Base-by-base conservation (phyloP, 176 grass and related monocot species). In the Chloris gayana region DNA sequence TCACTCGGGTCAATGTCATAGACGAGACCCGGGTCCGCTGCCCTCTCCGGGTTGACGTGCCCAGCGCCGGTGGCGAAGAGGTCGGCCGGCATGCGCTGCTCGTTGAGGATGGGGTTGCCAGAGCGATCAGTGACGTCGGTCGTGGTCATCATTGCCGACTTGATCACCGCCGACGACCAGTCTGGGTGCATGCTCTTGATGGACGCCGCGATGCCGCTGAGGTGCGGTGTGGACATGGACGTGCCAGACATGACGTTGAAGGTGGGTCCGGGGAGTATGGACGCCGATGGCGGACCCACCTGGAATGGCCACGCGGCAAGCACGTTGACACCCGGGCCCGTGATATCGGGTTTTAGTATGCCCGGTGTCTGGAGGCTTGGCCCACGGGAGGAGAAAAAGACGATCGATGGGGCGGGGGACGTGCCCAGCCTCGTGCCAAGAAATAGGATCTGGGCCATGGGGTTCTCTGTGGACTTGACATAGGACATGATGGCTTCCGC, bases 131-230 rank as follows among this genome's bases (percentile, higher is more conserved):
- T 41, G 68, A 31, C 12, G 22, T 91, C 74, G 6, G 88, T 82
- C 0, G 88, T 91, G 8, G 88, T 94, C 92, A 94, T 91, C 53
- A 91, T 91, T 9, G 86, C 92, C 1, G 89, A 91, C 82, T 88
- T 91, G 85, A 88, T 88, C 2, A 50, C 82, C 2, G 80, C 80
- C 0, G 88, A 79, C 3, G 92, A 88, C 92, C 88, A 94, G 14
- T 82, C 21, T 6, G 86, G 75, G 68, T 87, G 80, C 24, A 14
- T 63, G 70, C 70, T 83, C 76, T 89, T 91, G 71, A 91, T 64
- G 21, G 91, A 42, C 12, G 86, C 92, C 2, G 80, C 85, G 44
- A 91, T 44, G 3, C 86, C 87, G 42, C 77, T 93, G 34, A 90
- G 91, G 49, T 93, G 91, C 0, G 85, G 91, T 33, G 88, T 73